Evolutionary conservation across 306 rosid species (phyloP), one percentile per base, ranked within the genome.

Genomic region (Ormosia emarginata): DNA sequence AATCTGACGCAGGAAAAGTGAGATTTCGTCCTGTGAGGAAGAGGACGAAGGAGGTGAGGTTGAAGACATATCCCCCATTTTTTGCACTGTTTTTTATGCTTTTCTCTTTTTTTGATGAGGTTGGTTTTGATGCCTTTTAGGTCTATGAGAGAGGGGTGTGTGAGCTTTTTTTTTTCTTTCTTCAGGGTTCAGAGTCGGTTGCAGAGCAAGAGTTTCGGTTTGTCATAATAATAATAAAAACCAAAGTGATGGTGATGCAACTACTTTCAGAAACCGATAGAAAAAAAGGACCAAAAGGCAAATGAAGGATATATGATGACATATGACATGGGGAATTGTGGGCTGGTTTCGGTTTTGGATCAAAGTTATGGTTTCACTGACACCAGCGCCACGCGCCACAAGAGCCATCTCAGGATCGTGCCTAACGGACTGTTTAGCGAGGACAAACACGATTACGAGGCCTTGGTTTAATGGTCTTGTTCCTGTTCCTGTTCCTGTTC

Each of bases 1-100:
- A 83, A 90, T 85, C 82, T 92, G 94, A 61, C 87, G 90, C 37
- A 90, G 90, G 70, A 92, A 88, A 49, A 90, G 90, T 18, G 97
- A 92, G 75, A 92, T 83, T 37, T 92, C 91, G 72, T 90, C 94
- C 6, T 88, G 55, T n/a, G 87, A 58, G 47, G 87, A 75, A 70
- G 80, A 29, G 10, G 75, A 36, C 14, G 73, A 43, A 33, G 57
- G 81, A 18, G 71, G 40, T 12, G 86, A 62, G 67, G 87, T 8
- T n/a, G 90, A 59, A 37, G 89, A 81, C 73, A 82, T 13, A 17
- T 81, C 89, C 55, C 74, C 93, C 93, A 85, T 89, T 46, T 13
- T 86, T 78, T 15, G 76, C 52, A 34, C 81, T 82, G 15, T 33
- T 17, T n/a, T 65, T 2, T 11, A 12, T 5, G 41, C 3, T 49